phyloP scores from a whole-genome alignment of 2,329 filamentous ascomycete genomes.

The Akanthomyces dipterigenus region DNA sequence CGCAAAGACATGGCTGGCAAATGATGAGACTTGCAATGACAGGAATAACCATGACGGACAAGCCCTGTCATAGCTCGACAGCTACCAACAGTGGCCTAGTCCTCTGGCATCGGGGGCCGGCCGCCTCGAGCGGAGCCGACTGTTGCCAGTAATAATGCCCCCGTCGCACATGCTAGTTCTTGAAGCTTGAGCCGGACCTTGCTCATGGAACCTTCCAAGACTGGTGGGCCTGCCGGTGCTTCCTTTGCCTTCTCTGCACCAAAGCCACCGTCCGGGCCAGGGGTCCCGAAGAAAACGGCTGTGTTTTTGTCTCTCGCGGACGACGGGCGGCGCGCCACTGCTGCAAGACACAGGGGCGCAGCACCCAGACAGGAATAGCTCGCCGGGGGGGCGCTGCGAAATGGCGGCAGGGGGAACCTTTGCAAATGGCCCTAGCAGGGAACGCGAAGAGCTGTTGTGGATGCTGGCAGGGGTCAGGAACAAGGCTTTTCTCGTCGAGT shows the following conservation, averaged over 20 bases:
- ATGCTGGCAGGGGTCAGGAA: not conserved
- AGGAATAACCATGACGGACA: conserved; percentile 5
- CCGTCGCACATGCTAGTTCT: conserved; percentile 8
- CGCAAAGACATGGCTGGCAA: conserved; percentile 1
- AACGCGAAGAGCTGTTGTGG: not conserved
- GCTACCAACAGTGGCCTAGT: not conserved
- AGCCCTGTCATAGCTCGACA: not conserved
- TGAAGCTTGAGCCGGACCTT: not conserved
- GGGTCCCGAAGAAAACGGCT: not conserved
- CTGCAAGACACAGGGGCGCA: conserved; percentile 8
- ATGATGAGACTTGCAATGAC: not conserved
- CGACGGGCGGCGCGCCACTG: not conserved
- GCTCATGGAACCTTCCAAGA: conserved; percentile 2
- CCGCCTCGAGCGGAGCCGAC: not conserved
- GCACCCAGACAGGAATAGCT: conserved; percentile 8
- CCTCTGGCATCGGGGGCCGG: not conserved
- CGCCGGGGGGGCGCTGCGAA: not conserved
- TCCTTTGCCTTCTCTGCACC: not conserved
- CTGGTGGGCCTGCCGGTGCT: not conserved
- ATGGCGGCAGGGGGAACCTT: not conserved
- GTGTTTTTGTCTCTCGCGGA: not conserved
- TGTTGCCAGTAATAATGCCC: conserved; percentile 5
- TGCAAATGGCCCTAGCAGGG: not conserved
- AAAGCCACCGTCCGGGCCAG: not conserved
- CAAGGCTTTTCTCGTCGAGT: not conserved